Evolutionary conservation across 768 basidiomycete genomes (phyloP).

Genomic region (Naematelia aurantialba): DNA sequence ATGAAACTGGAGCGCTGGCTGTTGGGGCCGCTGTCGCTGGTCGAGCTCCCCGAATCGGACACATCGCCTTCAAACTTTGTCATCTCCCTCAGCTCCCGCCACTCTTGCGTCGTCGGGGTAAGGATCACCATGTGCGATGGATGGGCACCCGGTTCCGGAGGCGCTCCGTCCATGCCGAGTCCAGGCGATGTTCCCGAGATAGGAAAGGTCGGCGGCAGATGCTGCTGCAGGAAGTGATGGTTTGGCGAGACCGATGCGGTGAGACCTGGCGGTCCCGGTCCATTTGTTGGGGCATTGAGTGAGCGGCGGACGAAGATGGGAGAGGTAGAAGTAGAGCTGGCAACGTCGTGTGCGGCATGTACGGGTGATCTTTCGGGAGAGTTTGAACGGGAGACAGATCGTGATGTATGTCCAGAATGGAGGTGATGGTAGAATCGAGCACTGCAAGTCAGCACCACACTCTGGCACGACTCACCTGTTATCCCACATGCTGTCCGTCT

Average conservation of each 20-base stretch:
- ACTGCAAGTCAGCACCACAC: slow-evolving; percentile 11
- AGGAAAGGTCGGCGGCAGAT: slow-evolving; percentile 38
- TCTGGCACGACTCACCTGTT: slow-evolving; percentile 32
- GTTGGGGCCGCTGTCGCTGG: slow-evolving; percentile 1
- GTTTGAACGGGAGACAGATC: slow-evolving; percentile 23
- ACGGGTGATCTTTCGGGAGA: slow-evolving; percentile 31
- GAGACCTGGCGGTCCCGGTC: slow-evolving; percentile 18
- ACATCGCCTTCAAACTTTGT: slow-evolving; percentile 24
- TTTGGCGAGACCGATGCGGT: slow-evolving; percentile 38
- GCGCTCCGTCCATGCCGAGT: slow-evolving; percentile 4
- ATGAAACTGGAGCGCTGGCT: slow-evolving; percentile 4
- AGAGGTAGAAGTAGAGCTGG: slow-evolving; percentile 17
- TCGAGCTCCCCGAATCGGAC: slow-evolving; percentile 1
- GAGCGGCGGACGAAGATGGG: slow-evolving; percentile 29
- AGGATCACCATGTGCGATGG: slow-evolving; percentile 39
- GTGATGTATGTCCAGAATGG: slow-evolving; percentile 40
- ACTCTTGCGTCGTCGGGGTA: slow-evolving; percentile 49
- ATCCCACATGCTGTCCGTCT: slow-evolving; percentile 30
- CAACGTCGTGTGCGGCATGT: slow-evolving; percentile 1
- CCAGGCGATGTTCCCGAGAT: slow-evolving; percentile 14
- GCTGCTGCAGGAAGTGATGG: slow-evolving; percentile 37
- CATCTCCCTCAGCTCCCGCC: slow-evolving; percentile 40
- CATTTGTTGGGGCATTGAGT: slow-evolving; percentile 2
- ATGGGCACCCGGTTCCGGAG: slow-evolving; percentile 11
- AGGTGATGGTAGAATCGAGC: slow-evolving; percentile 47